Percentiles rank a stretch among this genome's conserved stretches.
Evolutionary conservation across 805 yeast species (phyloP).

Genomic region (Kazachstania bromeliacearum): DNA sequence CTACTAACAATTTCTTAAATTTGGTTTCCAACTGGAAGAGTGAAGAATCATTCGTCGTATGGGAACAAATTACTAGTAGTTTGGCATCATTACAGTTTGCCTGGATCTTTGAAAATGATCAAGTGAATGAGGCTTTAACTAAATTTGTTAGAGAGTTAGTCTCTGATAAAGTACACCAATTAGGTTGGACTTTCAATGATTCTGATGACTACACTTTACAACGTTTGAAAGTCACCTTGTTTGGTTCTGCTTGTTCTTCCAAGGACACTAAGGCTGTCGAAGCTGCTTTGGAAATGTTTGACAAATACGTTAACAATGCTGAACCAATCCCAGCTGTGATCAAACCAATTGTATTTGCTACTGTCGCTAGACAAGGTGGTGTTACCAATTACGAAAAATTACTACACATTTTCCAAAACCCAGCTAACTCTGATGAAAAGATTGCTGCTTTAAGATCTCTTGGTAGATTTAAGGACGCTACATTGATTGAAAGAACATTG

Average conservation of each 20-base stretch:
- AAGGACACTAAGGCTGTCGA: constrained; percentile 39
- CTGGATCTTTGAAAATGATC: constrained; percentile 45
- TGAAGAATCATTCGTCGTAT: constrained; percentile 56
- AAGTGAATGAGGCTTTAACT: constrained; percentile 39
- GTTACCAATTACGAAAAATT: constrained; percentile 50
- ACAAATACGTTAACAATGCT: constrained; percentile 44
- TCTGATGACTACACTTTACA: constrained; percentile 51
- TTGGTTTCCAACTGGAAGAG: constrained; percentile 52
- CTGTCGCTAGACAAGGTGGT: constrained; percentile 61
- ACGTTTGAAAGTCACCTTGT: constrained; percentile 57
- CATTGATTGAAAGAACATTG: constrained; percentile 47
- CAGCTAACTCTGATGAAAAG: constrained; percentile 56
- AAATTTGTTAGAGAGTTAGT: constrained; percentile 48
- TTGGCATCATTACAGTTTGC: constrained; percentile 42
- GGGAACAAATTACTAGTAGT: constrained; percentile 50
- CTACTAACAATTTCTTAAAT: constrained; percentile 50
- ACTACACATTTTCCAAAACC: constrained; percentile 48
- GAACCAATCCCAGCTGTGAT: constrained; percentile 70
- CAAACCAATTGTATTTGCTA: constrained; percentile 52
- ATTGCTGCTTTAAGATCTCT: constrained; percentile 58
- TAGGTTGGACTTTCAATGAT: constrained; percentile 58
- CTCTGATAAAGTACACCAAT: constrained; percentile 39
- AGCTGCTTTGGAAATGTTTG: constrained; percentile 43
- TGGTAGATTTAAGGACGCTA: constrained; percentile 50
- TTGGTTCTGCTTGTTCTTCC: constrained; percentile 48